Percentiles rank a stretch among this genome's conserved stretches.
phyloP scores from a whole-genome alignment of 768 basidiomycete species.

The Cubamyces sp. region DNA sequence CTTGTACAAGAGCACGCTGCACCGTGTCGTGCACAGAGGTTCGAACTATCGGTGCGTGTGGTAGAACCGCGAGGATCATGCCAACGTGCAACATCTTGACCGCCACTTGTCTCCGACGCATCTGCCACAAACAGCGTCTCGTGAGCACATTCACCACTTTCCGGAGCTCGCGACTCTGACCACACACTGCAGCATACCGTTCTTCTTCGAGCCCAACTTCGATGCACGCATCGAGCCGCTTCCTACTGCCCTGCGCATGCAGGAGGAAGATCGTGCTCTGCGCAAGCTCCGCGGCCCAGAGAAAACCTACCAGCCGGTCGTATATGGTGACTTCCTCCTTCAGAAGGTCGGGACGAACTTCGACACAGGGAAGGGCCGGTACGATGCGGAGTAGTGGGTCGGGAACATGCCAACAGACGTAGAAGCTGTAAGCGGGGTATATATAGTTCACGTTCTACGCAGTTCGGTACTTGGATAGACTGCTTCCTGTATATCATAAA shows the following conservation, averaged over 20 bases:
- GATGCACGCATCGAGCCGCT: conserved; percentile 70
- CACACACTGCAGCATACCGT: conserved; percentile 67
- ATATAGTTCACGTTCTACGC: no score
- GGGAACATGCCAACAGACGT: neutral
- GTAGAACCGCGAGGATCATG: neutral
- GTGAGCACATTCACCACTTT: conserved; percentile 44
- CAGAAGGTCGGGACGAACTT: conserved; percentile 80
- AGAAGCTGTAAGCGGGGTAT: neutral
- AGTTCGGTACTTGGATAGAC: neutral
- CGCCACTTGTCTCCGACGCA: no score
- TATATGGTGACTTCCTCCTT: conserved; percentile 81
- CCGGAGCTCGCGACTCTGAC: neutral
- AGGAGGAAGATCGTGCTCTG: conserved; percentile 32
- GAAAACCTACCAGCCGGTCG: conserved; percentile 49
- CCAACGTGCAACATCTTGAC: neutral
- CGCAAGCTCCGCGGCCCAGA: conserved; percentile 25
- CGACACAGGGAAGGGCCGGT: conserved; percentile 42
- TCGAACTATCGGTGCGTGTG: conserved; percentile 60
- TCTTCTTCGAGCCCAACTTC: conserved; percentile 94
- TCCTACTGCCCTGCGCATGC: conserved; percentile 56
- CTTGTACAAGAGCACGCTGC: conserved; percentile 86
- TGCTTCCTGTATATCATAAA: neutral
- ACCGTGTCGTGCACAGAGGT: conserved; percentile 80
- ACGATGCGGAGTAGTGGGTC: conserved; percentile 26
- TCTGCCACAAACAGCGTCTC: conserved; percentile 77